Evolutionary conservation across 2,329 filamentous ascomycete genomes (phyloP).

Genomic region (Hymenoscyphus scutula): DNA sequence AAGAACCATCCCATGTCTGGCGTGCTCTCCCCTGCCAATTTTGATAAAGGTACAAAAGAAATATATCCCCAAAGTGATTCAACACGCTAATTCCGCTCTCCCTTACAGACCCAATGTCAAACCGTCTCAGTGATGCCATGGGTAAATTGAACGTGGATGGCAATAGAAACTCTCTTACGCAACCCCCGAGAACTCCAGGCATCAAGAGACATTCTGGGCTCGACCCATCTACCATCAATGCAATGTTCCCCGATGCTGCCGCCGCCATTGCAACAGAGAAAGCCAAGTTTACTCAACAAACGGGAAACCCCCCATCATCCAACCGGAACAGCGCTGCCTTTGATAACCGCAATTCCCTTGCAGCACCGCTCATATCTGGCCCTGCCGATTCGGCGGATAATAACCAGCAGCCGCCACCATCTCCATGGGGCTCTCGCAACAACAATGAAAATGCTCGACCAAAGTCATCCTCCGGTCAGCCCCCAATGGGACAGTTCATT

Average conservation of each 20-base stretch:
- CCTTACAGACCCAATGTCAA: slow-evolving; percentile 85
- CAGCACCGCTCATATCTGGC: slow-evolving; percentile 70
- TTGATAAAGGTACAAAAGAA: slow-evolving; percentile 75
- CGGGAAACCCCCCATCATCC: slow-evolving; percentile 82
- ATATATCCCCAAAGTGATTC: background rate
- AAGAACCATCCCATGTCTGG: slow-evolving; percentile 97
- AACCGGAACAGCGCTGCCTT: slow-evolving; percentile 87
- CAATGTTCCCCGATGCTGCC: slow-evolving; percentile 98
- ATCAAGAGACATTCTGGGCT: slow-evolving; percentile 93
- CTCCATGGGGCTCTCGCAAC: slow-evolving; percentile 69
- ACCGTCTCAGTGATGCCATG: slow-evolving; percentile 93
- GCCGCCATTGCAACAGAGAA: slow-evolving; percentile 98
- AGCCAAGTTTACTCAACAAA: slow-evolving; percentile 94
- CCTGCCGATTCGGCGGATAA: slow-evolving; percentile 62
- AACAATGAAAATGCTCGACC: slow-evolving; percentile 57
- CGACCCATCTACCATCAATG: slow-evolving; percentile 89
- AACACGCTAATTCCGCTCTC: slow-evolving; percentile 12
- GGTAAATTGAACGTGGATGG: slow-evolving; percentile 87
- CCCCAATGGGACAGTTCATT: slow-evolving; percentile 91
- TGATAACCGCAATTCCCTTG: slow-evolving; percentile 70
- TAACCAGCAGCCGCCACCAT: slow-evolving; percentile 64
- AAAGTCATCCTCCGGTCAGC: slow-evolving; percentile 75
- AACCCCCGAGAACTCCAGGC: slow-evolving; percentile 73
- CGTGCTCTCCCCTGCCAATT: slow-evolving; percentile 89
- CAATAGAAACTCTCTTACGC: slow-evolving; percentile 80